Percentiles rank a stretch among this genome's conserved stretches.
Evolutionary conservation across 805 yeast species (phyloP).

Genomic region (Sugiyamaella floridensis): DNA sequence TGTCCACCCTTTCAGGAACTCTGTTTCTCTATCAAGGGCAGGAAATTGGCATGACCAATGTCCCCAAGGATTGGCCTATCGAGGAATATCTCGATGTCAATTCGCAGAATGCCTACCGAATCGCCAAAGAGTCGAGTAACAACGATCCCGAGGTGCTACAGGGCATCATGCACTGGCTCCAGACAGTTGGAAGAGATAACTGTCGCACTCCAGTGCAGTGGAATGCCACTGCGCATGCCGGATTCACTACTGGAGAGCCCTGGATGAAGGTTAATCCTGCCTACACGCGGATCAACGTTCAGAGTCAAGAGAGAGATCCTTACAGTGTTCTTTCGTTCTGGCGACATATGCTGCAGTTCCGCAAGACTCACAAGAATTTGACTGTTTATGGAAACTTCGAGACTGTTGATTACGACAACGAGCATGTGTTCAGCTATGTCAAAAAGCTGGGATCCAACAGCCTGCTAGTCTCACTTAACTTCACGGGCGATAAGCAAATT

Average conservation of each 20-base stretch:
- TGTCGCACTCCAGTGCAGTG: constrained; percentile 55
- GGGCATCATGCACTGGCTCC: constrained; percentile 13
- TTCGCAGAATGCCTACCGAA: constrained; percentile 24
- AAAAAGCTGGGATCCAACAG: constrained; percentile 4
- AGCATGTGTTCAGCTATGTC: constrained; percentile 36
- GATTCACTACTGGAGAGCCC: constrained; percentile 41
- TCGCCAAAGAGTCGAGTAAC: constrained; percentile 2
- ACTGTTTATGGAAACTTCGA: constrained; percentile 42
- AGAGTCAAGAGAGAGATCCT: constrained; percentile 39
- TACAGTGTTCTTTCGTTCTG: constrained; percentile 43
- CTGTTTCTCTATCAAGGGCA: constrained; percentile 54
- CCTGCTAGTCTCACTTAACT: constrained; percentile 9
- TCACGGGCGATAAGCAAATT: constrained; percentile 3
- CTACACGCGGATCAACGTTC: constrained; percentile 44
- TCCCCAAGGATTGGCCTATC: constrained; percentile 37
- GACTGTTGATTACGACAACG: constrained; percentile 39
- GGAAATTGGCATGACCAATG: constrained; percentile 50
- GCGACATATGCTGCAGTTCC: constrained; percentile 36
- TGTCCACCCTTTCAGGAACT: constrained; percentile 46
- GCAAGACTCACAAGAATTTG: constrained; percentile 40
- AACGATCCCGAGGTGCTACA: constrained; percentile 3
- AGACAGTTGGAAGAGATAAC: constrained; percentile 41
- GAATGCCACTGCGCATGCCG: constrained; percentile 40
- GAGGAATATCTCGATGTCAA: constrained; percentile 47
- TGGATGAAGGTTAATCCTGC: constrained; percentile 50